Base-by-base conservation (phyloP, 2,329 filamentous ascomycete species). In the Aspergillus sp. region DNA sequence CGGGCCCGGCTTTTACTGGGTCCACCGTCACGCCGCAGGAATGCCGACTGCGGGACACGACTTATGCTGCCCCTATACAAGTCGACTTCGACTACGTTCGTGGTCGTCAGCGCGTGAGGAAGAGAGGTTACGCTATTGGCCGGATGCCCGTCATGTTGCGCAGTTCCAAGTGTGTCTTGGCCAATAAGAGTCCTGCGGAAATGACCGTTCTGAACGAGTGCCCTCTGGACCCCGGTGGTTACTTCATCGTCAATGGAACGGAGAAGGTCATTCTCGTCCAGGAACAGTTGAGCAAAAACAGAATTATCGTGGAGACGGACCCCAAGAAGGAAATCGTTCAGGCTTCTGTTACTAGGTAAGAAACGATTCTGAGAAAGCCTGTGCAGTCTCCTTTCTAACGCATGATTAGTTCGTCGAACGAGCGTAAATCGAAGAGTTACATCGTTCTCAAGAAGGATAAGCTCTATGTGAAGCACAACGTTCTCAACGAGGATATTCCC, bases 191-290 rank as follows among this genome's bases (percentile, higher is more conserved):
- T 49, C 94, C 96, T 60, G 80, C 85, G 14, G 82, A 95, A 65
- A 95, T 97, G 92, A 90, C 90, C 55, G 76, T 86, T 45, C 87
- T 97, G 79, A 94, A 95, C 65, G 94, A 99, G 75, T 99, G 94
- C 65, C 90, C 94, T 13, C 79, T 99, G 38, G 94, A 99, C 67
- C 94, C 95, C 1, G 94, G 94, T 57, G 94, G 94, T 48, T 99
- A 99, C 72, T 99, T 99, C 66, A 94, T 99, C 65, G 91, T 97
- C 60, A 90, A 93, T 64, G 94, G 94, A 44, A 96, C 95, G 17
- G 94, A 99, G 72, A 99, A 99, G 77, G 94, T 99, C 62, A 99
- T 99, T 66, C 78, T 99, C 41, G 95, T 99, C 13, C 94, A 99
- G 72, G 95, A 99, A 69, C 94, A 99, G 75, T 78, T 99, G 68